Evolutionary conservation across 2,329 filamentous ascomycete species (phyloP).

Genomic region (Xylaria sp.): DNA sequence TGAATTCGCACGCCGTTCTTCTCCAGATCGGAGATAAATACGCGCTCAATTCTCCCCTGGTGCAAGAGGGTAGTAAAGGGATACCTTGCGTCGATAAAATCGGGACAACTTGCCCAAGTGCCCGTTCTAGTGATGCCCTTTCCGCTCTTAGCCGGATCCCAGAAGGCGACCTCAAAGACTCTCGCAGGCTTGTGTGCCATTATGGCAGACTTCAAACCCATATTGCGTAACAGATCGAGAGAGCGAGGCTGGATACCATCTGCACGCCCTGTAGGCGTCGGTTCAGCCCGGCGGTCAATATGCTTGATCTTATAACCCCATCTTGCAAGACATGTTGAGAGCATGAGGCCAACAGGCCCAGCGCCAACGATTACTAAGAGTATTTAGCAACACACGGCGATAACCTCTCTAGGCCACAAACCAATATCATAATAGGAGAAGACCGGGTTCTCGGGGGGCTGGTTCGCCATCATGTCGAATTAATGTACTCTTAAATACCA

Average conservation of each 20-base stretch:
- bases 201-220: slow-evolving; percentile 84
- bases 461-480: slow-evolving; percentile 27
- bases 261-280: slow-evolving; percentile 81
- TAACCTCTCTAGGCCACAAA: slow-evolving; percentile 28
- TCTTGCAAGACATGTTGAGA: slow-evolving; percentile 84
- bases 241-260: slow-evolving; percentile 92
- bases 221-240: slow-evolving; percentile 82
- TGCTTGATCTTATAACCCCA: slow-evolving; percentile 97
- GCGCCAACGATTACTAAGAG: slow-evolving; percentile 80
- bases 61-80: slow-evolving; percentile 72
- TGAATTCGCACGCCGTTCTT: slow-evolving; percentile 64
- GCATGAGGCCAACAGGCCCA: slow-evolving; percentile 83
- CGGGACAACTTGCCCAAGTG: slow-evolving; percentile 85
- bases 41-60: slow-evolving; percentile 71
- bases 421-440: slow-evolving; percentile 48
- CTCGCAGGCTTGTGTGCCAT: slow-evolving; percentile 87
- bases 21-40: slow-evolving; percentile 67
- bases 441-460: slow-evolving; percentile 18
- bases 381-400: slow-evolving; percentile 25
- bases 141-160: slow-evolving; percentile 62
- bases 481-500: slow-evolving; percentile 1
- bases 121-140: slow-evolving; percentile 66
- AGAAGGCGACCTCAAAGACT: slow-evolving; percentile 78
- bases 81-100: slow-evolving; percentile 75
- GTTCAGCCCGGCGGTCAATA: slow-evolving; percentile 86